Percentiles rank a stretch among this genome's conserved stretches.
phyloP scores from a whole-genome alignment of 371 early-diverging fungal species.

The Phascolomyces articulosus region DNA sequence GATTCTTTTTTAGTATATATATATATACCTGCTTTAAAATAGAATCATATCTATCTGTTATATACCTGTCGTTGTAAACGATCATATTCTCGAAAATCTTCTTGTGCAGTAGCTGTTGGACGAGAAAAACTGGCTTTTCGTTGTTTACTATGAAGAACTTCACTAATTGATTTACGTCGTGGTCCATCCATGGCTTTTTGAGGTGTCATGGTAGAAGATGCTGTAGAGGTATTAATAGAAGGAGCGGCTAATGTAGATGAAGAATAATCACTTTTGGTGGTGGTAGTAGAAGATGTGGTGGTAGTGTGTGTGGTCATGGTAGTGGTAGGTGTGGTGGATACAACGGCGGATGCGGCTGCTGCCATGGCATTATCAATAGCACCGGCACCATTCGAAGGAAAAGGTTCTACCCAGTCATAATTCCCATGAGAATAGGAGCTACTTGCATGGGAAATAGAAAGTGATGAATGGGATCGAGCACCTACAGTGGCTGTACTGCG shows the following conservation, averaged over 20 bases:
- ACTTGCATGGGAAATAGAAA: slow-evolving; percentile 14
- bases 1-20: too few relatives aligned
- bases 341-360: neutral
- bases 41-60: neutral
- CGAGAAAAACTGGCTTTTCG: slow-evolving; percentile 37
- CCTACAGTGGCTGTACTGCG: slow-evolving; percentile 42
- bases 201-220: too few relatives aligned
- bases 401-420: slow-evolving; percentile 41
- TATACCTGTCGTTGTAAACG: slow-evolving; percentile 24
- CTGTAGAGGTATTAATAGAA: too few relatives aligned
- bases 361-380: slow-evolving; percentile 12
- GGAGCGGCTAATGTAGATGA: neutral
- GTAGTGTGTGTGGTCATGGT: neutral
- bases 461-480: slow-evolving; percentile 21
- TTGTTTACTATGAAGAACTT: slow-evolving; percentile 34
- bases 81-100: slow-evolving; percentile 33
- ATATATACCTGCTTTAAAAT: too few relatives aligned
- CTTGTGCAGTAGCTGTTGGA: slow-evolving; percentile 23
- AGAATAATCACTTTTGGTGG: neutral
- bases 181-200: slow-evolving; percentile 1
- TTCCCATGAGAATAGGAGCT: slow-evolving; percentile 29
- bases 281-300: neutral
- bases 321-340: neutral
- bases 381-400: neutral
- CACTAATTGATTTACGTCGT: slow-evolving; percentile 48